phyloP scores from a whole-genome alignment of 441 rosid genomes.

The Euphorbia celastroides region DNA sequence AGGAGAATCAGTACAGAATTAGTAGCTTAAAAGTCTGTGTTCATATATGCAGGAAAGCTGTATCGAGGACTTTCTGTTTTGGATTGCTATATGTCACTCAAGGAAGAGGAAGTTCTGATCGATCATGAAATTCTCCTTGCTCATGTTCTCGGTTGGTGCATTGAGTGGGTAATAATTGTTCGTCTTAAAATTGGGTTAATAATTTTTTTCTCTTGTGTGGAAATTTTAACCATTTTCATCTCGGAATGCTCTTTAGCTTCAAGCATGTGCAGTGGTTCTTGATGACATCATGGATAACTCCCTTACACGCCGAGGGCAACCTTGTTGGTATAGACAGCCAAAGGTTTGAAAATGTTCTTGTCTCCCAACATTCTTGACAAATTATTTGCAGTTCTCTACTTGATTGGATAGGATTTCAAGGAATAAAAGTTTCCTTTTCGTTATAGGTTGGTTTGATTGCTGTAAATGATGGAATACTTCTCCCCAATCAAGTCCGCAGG shows the following conservation, averaged over 20 bases:
- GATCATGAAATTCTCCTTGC: constrained; percentile 37
- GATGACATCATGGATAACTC: constrained; percentile 57
- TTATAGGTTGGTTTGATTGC: constrained; percentile 51
- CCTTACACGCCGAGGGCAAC: constrained; percentile 47
- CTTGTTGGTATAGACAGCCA: constrained; percentile 54
- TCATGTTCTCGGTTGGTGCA: constrained; percentile 50
- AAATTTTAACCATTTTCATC: constrained; percentile 6
- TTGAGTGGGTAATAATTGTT: constrained; percentile 44
- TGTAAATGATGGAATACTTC: constrained; percentile 39
- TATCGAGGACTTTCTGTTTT: constrained; percentile 42
- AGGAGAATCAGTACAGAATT: background rate
- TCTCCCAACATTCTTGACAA: background rate
- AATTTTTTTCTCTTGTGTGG: background rate
- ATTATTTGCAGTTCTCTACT: background rate
- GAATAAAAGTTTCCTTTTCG: background rate
- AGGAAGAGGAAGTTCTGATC: constrained; percentile 33
- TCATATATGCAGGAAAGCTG: constrained; percentile 33
- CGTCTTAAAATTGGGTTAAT: constrained; percentile 1
- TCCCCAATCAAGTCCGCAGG: constrained; percentile 39
- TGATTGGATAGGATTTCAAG: background rate
- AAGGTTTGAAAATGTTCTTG: constrained; percentile 24
- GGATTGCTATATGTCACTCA: constrained; percentile 37
- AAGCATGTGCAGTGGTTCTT: constrained; percentile 46
- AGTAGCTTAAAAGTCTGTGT: background rate
- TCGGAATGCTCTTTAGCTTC: constrained; percentile 34